Evolutionary conservation across 306 rosid genomes (phyloP).

Genomic region (Fagus sylvatica): DNA sequence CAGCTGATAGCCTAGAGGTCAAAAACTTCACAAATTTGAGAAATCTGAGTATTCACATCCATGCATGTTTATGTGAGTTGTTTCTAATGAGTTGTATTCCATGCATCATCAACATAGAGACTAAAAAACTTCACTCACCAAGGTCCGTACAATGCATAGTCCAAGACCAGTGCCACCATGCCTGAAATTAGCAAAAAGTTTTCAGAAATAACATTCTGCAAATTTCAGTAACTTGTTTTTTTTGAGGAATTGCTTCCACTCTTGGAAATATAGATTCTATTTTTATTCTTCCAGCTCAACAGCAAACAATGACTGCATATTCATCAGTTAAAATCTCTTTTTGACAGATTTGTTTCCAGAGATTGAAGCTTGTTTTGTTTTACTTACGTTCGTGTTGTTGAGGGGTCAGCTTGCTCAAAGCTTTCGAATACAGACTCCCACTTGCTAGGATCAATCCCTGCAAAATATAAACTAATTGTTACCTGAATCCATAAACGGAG

Average conservation of each 20-base stretch:
- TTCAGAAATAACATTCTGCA: conserved; percentile 4
- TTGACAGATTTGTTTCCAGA: not conserved
- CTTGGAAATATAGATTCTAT: conserved; percentile 7
- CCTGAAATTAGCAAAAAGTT: conserved; percentile 53
- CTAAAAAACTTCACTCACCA: conserved; percentile 59
- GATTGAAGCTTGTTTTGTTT: conserved; percentile 5
- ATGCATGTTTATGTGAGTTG: not conserved
- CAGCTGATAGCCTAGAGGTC: not conserved
- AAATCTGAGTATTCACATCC: not conserved
- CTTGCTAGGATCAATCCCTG: conserved; percentile 92
- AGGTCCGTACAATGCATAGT: conserved; percentile 87
- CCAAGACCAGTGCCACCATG: conserved; percentile 99
- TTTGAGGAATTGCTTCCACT: conserved; percentile 20
- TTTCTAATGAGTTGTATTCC: not conserved
- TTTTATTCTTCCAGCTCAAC: conserved; percentile 14
- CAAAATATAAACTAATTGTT: conserved; percentile 13
- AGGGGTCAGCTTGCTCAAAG: conserved; percentile 99
- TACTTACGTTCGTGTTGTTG: conserved; percentile 92
- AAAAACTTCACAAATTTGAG: conserved; percentile 4
- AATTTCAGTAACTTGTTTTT: conserved; percentile 6
- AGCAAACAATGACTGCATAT: conserved; percentile 8
- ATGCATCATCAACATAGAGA: conserved; percentile 8
- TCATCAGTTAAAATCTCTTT: conserved; percentile 1
- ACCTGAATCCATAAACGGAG: not conserved
- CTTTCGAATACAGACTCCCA: conserved; percentile 99